Base-by-base conservation (phyloP, 108 stramenopile genomes). In the Skeletonema costatum region DNA sequence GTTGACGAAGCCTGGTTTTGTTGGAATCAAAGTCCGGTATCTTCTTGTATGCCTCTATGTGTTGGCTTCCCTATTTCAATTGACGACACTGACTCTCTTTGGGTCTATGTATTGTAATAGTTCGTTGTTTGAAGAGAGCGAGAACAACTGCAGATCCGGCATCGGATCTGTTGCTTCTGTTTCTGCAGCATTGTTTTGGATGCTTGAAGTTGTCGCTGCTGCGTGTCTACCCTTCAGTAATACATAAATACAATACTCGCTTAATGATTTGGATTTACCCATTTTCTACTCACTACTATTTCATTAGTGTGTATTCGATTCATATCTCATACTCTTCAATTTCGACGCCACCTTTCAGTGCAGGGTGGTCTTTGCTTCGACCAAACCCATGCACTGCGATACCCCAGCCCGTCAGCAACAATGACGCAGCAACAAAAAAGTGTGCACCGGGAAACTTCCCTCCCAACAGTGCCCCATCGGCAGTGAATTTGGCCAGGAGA, bases 401-500 rank as follows among this genome's bases (percentile, higher is more conserved):
- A 33, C 14, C 70, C 70, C 70, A 71, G 3, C 59, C 61, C 35
- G 29, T 13, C 36, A 71, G 14, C 16, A 71, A 60, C 60, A 71
- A 62, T 6, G 29, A 36, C 8, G 63, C 31, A 8, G 63, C 70
- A 64, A 32, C 53, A 32, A 71, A 29, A 19, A 71, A 71, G 63
- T 71, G 70, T 13, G 30, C 13, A 16, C 70, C 70, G 0, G 70
- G 70, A 32, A 71, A 10, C 0, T 30, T 58, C 21, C 70, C 70
- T 11, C 70, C 69, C 17, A 70, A 63, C 6, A 63, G 11, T 19
- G 58, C 69, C 5, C 51, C 70, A 13, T 64, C 62, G 9, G 70
- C 70, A 21, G 63, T 64, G 56, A 36, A 39, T 13, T 36, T 42
- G 6, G 75, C 75, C n/a, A 76, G 32, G 16, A 76, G 16, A 38